phyloP scores from a whole-genome alignment of 208 protist species.

The Novymonas esmeraldas region DNA sequence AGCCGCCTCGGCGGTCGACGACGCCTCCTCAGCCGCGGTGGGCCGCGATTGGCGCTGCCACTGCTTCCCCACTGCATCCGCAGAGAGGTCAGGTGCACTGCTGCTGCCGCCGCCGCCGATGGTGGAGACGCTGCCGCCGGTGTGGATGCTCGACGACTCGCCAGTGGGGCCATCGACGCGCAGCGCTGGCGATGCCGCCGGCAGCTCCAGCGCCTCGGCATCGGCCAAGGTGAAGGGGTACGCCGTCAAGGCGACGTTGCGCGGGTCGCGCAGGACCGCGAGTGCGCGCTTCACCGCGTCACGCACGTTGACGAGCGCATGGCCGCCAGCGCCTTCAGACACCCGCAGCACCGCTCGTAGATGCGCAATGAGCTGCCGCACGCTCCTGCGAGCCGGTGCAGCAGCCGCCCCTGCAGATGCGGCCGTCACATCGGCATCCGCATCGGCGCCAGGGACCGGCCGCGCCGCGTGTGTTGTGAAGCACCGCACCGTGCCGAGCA shows the following conservation, averaged over 20 bases:
- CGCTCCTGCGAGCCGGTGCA: slow-evolving; percentile 7
- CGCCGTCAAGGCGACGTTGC: slow-evolving; percentile 1
- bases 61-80: not conserved
- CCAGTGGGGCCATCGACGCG: slow-evolving; percentile 3
- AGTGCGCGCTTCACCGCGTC: slow-evolving; percentile 16
- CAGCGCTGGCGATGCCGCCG: slow-evolving; percentile 5
- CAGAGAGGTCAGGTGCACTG: not conserved
- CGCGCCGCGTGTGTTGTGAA: slow-evolving; percentile 4
- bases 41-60: not conserved
- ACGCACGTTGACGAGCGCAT: slow-evolving; percentile 7
- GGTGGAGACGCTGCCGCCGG: slow-evolving; percentile 12
- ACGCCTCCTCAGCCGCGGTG: too few relatives aligned
- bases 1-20: too few relatives aligned
- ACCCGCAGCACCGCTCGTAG: not conserved
- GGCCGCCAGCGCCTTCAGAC: not conserved
- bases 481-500: slow-evolving; percentile 10
- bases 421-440: too few relatives aligned
- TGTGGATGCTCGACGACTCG: slow-evolving; percentile 7
- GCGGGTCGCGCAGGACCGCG: slow-evolving; percentile 17
- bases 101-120: slow-evolving; percentile 15
- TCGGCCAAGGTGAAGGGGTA: slow-evolving; percentile 7
- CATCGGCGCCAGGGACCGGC: not conserved
- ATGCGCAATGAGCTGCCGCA: slow-evolving; percentile 11
- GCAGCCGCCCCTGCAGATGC: too few relatives aligned
- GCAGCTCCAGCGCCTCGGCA: slow-evolving; percentile 3